Evolutionary conservation across 495 filamentous ascomycete genomes (phyloP).

Genomic region (Letharia columbiana): DNA sequence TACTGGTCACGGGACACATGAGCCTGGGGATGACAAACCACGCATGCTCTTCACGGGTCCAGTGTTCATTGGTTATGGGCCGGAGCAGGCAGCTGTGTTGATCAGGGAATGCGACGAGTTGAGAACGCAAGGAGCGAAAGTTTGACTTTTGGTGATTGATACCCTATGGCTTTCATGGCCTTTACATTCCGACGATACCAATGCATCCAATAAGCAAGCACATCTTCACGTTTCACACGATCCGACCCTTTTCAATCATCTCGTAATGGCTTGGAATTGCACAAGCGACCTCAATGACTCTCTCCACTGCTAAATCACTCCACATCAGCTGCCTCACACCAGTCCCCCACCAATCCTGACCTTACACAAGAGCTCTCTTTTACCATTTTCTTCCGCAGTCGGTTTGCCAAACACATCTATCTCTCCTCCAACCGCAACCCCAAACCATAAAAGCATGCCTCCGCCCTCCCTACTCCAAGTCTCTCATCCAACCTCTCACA

Average conservation of each 20-base stretch:
- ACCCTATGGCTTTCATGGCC: background rate
- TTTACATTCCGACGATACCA: background rate
- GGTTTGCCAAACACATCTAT: background rate
- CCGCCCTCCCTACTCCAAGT: background rate
- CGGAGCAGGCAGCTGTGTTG: conserved; percentile 65
- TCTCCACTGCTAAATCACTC: background rate
- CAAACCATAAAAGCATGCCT: background rate
- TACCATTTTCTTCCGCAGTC: background rate
- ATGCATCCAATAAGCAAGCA: background rate
- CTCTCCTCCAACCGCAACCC: background rate
- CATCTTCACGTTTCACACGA: no score
- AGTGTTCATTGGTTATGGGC: conserved; percentile 79
- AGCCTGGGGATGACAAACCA: conserved; percentile 28
- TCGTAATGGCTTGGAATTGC: background rate
- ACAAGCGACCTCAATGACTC: background rate
- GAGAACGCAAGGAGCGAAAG: background rate
- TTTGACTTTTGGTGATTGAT: conserved; percentile 1
- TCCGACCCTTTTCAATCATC: background rate
- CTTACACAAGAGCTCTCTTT: background rate
- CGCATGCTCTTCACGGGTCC: conserved; percentile 78
- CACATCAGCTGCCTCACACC: background rate
- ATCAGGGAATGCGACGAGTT: conserved; percentile 45
- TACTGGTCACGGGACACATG: background rate
- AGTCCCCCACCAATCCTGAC: background rate
- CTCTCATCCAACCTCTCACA: background rate